These are phyloP conservation scores for Fusarium napiforme DNA, from an alignment of 2,329 filamentous ascomycete species.

Conservation along the genomic window DNA sequence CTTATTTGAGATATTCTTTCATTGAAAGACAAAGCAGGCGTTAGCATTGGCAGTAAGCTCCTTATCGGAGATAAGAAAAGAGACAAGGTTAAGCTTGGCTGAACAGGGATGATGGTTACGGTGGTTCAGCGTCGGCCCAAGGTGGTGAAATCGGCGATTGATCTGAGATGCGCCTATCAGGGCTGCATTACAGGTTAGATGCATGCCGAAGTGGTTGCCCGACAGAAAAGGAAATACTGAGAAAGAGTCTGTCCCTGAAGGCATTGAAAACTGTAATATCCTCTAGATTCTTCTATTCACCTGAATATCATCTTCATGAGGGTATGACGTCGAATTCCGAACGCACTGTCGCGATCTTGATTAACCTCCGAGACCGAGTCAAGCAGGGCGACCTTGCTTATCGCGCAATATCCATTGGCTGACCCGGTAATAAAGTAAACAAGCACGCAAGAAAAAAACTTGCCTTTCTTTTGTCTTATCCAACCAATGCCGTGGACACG, in stretches of 20 bases:
- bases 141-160: constrained; percentile 33
- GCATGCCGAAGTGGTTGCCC: neutral
- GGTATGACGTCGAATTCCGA: constrained; percentile 18
- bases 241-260: neutral
- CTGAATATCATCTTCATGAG: neutral
- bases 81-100: constrained; percentile 1
- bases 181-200: constrained; percentile 4
- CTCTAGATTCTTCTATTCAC: neutral
- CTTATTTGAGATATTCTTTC: neutral
- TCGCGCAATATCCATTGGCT: constrained; percentile 28
- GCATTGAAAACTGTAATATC: neutral
- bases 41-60: neutral
- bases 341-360: constrained; percentile 1
- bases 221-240: neutral
- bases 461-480: constrained; percentile 18
- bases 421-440: constrained; percentile 18
- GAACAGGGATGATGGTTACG: neutral
- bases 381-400: constrained; percentile 21
- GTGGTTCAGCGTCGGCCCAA: neutral
- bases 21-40: neutral
- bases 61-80: constrained; percentile 7
- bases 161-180: constrained; percentile 37
- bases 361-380: constrained; percentile 22
- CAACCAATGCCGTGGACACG: constrained; percentile 41
- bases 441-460: constrained; percentile 26